phyloP scores from a whole-genome alignment of 805 yeast species.

The Ogataea nakhonphanomensis region DNA sequence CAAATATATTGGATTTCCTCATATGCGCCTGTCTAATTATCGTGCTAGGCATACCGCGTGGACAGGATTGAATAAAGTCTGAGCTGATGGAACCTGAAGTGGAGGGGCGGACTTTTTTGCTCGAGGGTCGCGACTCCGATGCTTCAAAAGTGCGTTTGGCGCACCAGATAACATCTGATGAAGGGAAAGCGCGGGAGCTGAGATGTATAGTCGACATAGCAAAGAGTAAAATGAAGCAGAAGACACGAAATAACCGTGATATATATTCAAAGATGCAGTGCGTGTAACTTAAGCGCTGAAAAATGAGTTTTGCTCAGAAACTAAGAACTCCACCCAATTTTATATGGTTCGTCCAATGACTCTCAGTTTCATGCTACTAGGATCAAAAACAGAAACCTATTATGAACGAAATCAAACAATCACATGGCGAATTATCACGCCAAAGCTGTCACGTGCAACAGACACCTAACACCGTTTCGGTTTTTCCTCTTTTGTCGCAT shows the following conservation, averaged over 20 bases:
- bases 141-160: slow-evolving; percentile 3
- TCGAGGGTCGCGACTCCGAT: neutral
- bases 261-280: slow-evolving; percentile 3
- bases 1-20: slow-evolving; percentile 14
- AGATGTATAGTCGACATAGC: slow-evolving; percentile 5
- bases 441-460: neutral
- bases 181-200: slow-evolving; percentile 3
- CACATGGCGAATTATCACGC: slow-evolving; percentile 1
- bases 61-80: slow-evolving; percentile 1
- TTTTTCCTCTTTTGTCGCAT: too few species aligned
- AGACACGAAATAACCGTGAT: neutral
- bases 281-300: neutral
- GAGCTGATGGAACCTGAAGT: slow-evolving; percentile 8
- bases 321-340: neutral
- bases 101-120: slow-evolving; percentile 8
- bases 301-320: neutral
- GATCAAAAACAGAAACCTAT: neutral
- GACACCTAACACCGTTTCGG: neutral
- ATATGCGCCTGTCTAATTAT: slow-evolving; percentile 23
- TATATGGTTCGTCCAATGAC: neutral
- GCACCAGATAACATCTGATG: slow-evolving; percentile 1
- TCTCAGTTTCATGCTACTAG: neutral
- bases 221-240: slow-evolving; percentile 1
- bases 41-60: slow-evolving; percentile 11
- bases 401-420: neutral